phyloP scores from a whole-genome alignment of 352 stramenopile species.

The Pythium chondricola region DNA sequence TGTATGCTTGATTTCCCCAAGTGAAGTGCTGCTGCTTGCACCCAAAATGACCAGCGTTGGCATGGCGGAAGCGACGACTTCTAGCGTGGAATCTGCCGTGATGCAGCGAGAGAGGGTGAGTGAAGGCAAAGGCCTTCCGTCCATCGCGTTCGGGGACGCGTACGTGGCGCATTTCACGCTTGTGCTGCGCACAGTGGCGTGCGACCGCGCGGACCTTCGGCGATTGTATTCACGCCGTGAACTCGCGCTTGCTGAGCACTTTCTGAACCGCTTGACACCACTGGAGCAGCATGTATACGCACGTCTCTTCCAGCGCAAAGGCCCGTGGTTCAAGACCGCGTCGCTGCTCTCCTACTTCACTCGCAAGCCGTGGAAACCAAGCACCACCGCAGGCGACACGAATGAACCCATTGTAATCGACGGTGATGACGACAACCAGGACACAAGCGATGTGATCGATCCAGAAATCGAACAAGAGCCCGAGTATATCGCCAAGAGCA shows the following conservation, averaged over 20 bases:
- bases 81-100: too few species aligned
- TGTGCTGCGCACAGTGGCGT: slow-evolving; percentile 39
- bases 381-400: not conserved
- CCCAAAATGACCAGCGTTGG: not conserved
- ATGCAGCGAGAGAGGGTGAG: too few species aligned
- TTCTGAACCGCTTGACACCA: slow-evolving; percentile 38
- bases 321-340: slow-evolving; percentile 61
- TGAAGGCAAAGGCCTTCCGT: too few species aligned
- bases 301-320: slow-evolving; percentile 71
- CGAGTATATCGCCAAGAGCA: not conserved
- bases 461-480: not conserved
- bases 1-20: too few species aligned
- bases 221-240: slow-evolving; percentile 43
- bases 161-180: slow-evolving; percentile 60
- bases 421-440: slow-evolving; percentile 1
- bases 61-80: not conserved
- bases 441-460: slow-evolving; percentile 1
- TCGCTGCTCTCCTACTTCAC: slow-evolving; percentile 61
- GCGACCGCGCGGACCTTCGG: slow-evolving; percentile 39
- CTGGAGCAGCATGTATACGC: slow-evolving; percentile 67
- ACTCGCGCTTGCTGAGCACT: slow-evolving; percentile 30
- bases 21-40: too few species aligned
- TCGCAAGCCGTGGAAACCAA: not conserved
- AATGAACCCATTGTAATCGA: not conserved
- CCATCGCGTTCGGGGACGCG: slow-evolving; percentile 50